Percentiles rank a stretch among this genome's conserved stretches.
Conservation (phyloP, 2,329 filamentous ascomycete genomes). For the Trichophaea hybrida region DNA sequence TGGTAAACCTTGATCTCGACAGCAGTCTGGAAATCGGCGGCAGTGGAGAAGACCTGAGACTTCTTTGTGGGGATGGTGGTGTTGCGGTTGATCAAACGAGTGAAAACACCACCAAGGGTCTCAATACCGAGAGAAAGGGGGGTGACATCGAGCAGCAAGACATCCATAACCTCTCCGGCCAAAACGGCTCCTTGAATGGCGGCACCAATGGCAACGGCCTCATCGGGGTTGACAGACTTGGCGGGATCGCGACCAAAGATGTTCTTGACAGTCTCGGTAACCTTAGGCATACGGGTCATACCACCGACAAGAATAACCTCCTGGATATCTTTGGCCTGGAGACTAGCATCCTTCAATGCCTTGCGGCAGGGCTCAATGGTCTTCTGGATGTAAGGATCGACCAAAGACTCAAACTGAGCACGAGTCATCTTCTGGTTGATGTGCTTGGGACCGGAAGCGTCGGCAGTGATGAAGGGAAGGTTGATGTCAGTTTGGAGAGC, state of each 20-base stretch:
- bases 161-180: slow-evolving; percentile 89
- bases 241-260: slow-evolving; percentile 93
- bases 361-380: slow-evolving; percentile 91
- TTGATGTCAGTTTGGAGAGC: slow-evolving; percentile 94
- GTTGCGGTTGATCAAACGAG: slow-evolving; percentile 95
- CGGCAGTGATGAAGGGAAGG: slow-evolving; percentile 95
- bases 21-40: slow-evolving; percentile 93
- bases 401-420: slow-evolving; percentile 81
- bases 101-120: slow-evolving; percentile 96
- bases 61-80: slow-evolving; percentile 99
- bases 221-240: slow-evolving; percentile 97
- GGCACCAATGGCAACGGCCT: slow-evolving; percentile 94
- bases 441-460: slow-evolving; percentile 90
- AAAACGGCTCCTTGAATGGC: slow-evolving; percentile 95
- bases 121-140: slow-evolving; percentile 95
- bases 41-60: slow-evolving; percentile 92
- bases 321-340: slow-evolving; percentile 86
- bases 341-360: slow-evolving; percentile 87
- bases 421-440: slow-evolving; percentile 93
- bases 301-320: slow-evolving; percentile 96
- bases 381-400: slow-evolving; percentile 72
- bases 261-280: slow-evolving; percentile 85
- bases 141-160: slow-evolving; percentile 88
- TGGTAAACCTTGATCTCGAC: slow-evolving; percentile 99
- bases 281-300: slow-evolving; percentile 99